Evolutionary conservation across 1,284 basidiomycete genomes (phyloP).

Genomic region (Leccinum glutinopallens): DNA sequence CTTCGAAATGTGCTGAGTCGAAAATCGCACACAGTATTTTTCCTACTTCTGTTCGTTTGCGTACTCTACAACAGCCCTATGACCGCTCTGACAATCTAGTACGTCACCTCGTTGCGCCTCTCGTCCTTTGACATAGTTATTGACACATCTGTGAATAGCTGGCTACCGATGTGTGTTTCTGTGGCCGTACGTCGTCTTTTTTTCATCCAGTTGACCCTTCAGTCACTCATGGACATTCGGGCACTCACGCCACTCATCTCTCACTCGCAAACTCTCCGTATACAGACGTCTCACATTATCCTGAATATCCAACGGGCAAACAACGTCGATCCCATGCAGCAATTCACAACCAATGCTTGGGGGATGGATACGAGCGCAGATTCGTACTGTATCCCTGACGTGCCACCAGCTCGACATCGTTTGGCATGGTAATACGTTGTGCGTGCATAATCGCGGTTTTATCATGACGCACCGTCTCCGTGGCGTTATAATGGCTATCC

Average conservation of each 20-base stretch:
- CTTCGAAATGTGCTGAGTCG: neutral
- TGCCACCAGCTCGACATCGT: neutral
- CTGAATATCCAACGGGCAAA: conserved; percentile 25
- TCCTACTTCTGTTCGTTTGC: conserved; percentile 8
- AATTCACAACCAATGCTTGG: conserved; percentile 24
- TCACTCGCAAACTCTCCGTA: neutral
- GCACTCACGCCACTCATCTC: neutral
- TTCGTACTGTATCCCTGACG: conserved; percentile 20
- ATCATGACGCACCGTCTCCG: neutral
- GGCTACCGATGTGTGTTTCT: conserved; percentile 23
- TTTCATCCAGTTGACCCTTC: neutral
- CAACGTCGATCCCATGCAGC: fast-evolving
- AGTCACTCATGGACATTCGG: neutral
- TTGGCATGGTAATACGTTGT: neutral
- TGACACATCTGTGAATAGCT: conserved; percentile 20
- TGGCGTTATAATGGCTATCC: neutral
- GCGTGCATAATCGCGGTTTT: neutral
- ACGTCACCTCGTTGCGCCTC: neutral
- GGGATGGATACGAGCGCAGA: conserved; percentile 22
- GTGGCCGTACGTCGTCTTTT: conserved; percentile 20
- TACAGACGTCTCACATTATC: conserved; percentile 26
- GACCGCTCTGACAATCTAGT: conserved; percentile 21
- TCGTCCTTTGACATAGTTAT: neutral
- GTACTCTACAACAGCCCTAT: conserved; percentile 12
- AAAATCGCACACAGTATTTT: conserved; percentile 16